These are phyloP conservation scores for Tilletia horrida DNA, from an alignment of 1,284 basidiomycete species.

Conservation along the genomic window DNA sequence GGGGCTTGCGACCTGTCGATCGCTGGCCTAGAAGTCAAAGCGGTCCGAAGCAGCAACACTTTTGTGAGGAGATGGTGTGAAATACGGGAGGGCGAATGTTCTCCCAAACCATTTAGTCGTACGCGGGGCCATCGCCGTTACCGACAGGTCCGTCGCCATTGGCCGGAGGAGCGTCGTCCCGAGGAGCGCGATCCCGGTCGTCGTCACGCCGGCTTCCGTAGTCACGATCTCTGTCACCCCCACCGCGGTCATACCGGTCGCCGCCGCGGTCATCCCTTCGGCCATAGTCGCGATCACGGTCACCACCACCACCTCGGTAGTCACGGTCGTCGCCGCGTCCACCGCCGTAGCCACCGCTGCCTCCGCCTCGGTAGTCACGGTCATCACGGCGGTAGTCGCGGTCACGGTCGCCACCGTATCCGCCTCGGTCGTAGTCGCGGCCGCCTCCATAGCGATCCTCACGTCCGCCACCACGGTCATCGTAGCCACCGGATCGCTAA, in stretches of 20 bases:
- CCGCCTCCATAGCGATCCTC: neutral
- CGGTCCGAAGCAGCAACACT: too few relatives aligned
- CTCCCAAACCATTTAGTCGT: too few relatives aligned
- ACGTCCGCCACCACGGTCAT: conserved; percentile 3
- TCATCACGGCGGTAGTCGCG: neutral
- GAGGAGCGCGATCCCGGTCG: neutral
- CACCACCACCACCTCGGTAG: conserved; percentile 1
- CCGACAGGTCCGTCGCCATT: neutral
- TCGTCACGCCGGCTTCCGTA: neutral
- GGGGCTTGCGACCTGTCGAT: too few relatives aligned
- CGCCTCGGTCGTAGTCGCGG: neutral
- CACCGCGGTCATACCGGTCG: neutral
- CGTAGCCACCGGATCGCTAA: conserved; percentile 8
- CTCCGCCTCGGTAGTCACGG: neutral
- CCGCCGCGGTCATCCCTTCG: conserved; percentile 3
- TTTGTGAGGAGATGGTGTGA: too few relatives aligned
- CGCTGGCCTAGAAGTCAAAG: too few relatives aligned
- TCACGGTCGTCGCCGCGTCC: neutral
- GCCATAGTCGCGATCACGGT: neutral
- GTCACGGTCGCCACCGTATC: conserved; percentile 12
- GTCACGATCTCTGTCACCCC: neutral
- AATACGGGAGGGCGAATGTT: too few relatives aligned
- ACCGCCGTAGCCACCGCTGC: neutral
- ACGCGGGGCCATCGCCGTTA: conserved; percentile 7
- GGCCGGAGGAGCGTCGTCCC: too few relatives aligned